phyloP scores from a whole-genome alignment of 495 filamentous ascomycete species.

The Penicillium bovifimosum region DNA sequence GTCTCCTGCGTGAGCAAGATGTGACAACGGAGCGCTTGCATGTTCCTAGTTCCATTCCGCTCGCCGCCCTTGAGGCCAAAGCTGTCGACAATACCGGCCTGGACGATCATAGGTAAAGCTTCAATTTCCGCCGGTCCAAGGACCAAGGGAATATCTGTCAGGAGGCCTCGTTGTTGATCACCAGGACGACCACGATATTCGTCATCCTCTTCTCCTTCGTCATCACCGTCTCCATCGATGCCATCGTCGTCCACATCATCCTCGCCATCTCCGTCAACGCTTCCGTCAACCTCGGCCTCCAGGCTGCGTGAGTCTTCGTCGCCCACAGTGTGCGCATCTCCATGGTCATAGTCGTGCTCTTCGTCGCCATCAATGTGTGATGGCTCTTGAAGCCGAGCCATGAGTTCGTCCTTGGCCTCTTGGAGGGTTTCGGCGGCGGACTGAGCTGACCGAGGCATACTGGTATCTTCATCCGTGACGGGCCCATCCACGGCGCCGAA shows the following conservation, averaged over 20 bases:
- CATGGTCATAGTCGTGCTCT: constrained; percentile 43
- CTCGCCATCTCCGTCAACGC: constrained; percentile 53
- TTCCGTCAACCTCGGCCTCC: constrained; percentile 46
- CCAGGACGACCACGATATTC: constrained; percentile 79
- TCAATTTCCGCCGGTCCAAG: constrained; percentile 90
- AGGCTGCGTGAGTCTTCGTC: constrained; percentile 45
- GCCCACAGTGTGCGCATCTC: constrained; percentile 43
- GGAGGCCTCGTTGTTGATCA: constrained; percentile 75
- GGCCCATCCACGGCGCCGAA: constrained; percentile 35
- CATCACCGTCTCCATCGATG: constrained; percentile 19
- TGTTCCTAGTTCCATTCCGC: constrained; percentile 63
- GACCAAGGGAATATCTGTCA: constrained; percentile 92
- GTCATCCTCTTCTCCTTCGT: constrained; percentile 53
- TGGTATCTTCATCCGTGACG: constrained; percentile 45
- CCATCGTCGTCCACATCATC: constrained; percentile 56
- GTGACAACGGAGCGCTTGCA: constrained; percentile 80
- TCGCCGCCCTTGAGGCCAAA: constrained; percentile 43
- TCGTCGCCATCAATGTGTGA: constrained; percentile 41
- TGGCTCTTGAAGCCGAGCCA: constrained; percentile 49
- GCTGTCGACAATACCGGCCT: constrained; percentile 70
- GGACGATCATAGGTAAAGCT: constrained; percentile 89
- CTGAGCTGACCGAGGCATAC: constrained; percentile 48
- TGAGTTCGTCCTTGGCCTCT: constrained; percentile 54
- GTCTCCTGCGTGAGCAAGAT: constrained; percentile 81
- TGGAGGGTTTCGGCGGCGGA: constrained; percentile 50